These are phyloP conservation scores for Tetraselmis chui DNA, from an alignment of 139 green algal genomes.

Conservation along the genomic window DNA sequence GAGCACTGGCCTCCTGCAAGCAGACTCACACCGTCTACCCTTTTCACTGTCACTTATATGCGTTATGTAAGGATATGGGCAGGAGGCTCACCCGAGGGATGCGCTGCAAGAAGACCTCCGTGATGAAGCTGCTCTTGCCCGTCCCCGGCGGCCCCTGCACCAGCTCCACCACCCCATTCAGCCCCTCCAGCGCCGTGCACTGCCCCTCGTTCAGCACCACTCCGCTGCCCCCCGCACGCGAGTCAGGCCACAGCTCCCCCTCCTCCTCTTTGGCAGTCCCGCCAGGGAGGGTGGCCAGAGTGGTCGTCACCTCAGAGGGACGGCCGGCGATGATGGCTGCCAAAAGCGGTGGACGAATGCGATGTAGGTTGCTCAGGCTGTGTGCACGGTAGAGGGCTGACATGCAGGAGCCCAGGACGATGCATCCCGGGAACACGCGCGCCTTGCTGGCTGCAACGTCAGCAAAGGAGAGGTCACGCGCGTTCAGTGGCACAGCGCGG, in stretches of 20 bases:
- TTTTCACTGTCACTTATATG: too few species aligned
- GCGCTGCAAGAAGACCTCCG: constrained; percentile 3
- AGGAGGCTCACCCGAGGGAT: background rate
- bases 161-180: background rate
- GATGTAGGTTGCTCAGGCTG: background rate
- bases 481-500: background rate
- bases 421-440: background rate
- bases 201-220: background rate
- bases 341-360: background rate
- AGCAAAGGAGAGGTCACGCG: background rate
- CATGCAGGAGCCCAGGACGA: background rate
- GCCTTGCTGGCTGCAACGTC: background rate
- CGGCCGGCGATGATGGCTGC: background rate
- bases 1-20: too few species aligned
- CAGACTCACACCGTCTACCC: too few species aligned
- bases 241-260: background rate
- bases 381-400: background rate
- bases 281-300: too few species aligned
- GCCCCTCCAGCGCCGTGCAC: background rate
- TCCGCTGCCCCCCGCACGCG: background rate
- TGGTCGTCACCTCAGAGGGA: background rate
- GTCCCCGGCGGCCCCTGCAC: constrained; percentile 12
- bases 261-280: too few species aligned
- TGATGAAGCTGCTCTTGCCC: constrained; percentile 15
- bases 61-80: too few species aligned